A percentile compares a stretch with the other conserved stretches of the same genome.
These are phyloP conservation scores for Phytophthora crassamura DNA, from an alignment of 352 stramenopile genomes.

Conservation along the genomic window DNA sequence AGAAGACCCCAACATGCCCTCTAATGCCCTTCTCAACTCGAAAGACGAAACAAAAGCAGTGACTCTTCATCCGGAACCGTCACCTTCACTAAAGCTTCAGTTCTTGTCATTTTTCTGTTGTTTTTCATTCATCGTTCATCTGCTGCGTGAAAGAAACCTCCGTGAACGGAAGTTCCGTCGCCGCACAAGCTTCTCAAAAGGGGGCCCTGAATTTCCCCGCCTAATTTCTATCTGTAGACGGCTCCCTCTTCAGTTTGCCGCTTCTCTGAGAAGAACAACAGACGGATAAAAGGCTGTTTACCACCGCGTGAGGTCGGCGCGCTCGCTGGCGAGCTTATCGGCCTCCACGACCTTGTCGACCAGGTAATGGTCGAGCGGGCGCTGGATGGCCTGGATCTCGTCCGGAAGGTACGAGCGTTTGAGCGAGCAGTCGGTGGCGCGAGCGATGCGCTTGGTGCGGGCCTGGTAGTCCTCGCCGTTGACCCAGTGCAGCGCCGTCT, in stretches of 20 bases:
- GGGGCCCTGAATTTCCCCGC: slow-evolving; percentile 3
- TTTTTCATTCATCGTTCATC: slow-evolving; percentile 20
- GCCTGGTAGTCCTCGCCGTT: slow-evolving; percentile 75
- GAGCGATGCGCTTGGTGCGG: slow-evolving; percentile 83
- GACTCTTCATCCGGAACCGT: slow-evolving; percentile 27
- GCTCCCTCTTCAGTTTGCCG: background rate
- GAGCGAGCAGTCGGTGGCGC: slow-evolving; percentile 82
- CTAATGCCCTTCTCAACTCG: background rate
- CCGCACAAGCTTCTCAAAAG: too few species aligned
- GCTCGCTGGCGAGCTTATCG: slow-evolving; percentile 72
- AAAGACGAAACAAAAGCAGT: slow-evolving; percentile 12
- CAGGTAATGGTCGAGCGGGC: slow-evolving; percentile 81
- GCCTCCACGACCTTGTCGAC: slow-evolving; percentile 59
- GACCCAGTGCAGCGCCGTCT: slow-evolving; percentile 86
- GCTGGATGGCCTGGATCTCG: slow-evolving; percentile 88
- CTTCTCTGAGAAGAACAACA: background rate
- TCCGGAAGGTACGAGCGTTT: slow-evolving; percentile 89
- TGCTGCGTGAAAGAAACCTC: slow-evolving; percentile 6
- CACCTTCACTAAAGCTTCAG: slow-evolving; percentile 24
- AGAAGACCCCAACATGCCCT: slow-evolving; percentile 21
- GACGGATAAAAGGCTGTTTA: slow-evolving; percentile 41
- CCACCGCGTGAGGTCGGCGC: slow-evolving; percentile 83
- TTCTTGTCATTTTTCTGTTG: slow-evolving; percentile 36
- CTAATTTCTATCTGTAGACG: slow-evolving; percentile 16
- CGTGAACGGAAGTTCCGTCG: too few species aligned